A percentile compares a stretch with the other conserved stretches of the same genome.
Evolutionary conservation across 495 filamentous ascomycete species (phyloP).

Genomic region (Hypoxylon subgilvum): DNA sequence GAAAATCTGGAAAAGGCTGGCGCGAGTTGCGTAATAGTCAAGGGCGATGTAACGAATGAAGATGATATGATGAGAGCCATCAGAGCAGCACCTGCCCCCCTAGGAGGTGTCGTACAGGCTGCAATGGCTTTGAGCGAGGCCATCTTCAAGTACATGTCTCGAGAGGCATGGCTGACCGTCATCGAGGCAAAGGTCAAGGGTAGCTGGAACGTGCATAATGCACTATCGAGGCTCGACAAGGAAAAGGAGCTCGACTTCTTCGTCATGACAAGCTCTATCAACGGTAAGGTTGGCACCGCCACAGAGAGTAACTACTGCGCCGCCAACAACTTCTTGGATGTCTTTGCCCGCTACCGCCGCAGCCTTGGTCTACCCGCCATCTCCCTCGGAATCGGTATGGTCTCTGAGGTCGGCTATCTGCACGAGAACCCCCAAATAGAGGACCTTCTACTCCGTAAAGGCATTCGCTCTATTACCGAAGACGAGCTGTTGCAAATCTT

Average conservation of each 20-base stretch:
- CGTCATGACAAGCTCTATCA: constrained; percentile 61
- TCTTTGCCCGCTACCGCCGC: constrained; percentile 13
- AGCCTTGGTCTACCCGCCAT: background rate
- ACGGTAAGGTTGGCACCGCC: constrained; percentile 59
- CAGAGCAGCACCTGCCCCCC: constrained; percentile 33
- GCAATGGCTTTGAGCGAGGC: constrained; percentile 55
- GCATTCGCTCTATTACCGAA: constrained; percentile 39
- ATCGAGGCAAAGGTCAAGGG: constrained; percentile 59
- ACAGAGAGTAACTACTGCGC: constrained; percentile 66
- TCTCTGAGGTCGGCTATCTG: constrained; percentile 21
- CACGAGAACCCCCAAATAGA: constrained; percentile 38
- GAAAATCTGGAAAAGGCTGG: constrained; percentile 45
- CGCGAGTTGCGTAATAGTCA: constrained; percentile 42
- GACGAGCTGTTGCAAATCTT: constrained; percentile 44
- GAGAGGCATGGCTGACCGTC: constrained; percentile 49
- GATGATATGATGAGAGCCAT: constrained; percentile 41
- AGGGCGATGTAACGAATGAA: constrained; percentile 47
- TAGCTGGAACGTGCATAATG: constrained; percentile 13
- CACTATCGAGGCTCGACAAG: constrained; percentile 10
- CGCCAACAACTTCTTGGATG: constrained; percentile 63
- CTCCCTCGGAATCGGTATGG: constrained; percentile 8
- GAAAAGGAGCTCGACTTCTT: constrained; percentile 65
- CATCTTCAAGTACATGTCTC: constrained; percentile 52
- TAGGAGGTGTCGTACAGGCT: constrained; percentile 51
- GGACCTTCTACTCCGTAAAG: constrained; percentile 20